Conservation (phyloP, 495 filamentous ascomycete species). For the Articulospora tetracladia region DNA sequence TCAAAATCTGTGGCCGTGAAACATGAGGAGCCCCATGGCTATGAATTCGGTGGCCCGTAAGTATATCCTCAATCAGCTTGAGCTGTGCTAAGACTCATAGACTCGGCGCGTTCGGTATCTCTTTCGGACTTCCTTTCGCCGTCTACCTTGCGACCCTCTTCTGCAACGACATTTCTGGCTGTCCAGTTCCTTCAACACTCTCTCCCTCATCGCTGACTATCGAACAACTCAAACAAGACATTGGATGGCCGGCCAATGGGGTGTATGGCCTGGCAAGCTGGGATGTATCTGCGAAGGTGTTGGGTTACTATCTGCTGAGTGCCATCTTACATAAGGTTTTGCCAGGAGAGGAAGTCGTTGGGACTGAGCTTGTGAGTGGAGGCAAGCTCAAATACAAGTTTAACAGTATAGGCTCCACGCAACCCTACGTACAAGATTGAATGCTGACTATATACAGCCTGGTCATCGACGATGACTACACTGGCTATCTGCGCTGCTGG, state of each 20-base stretch:
- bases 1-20: constrained; percentile 11
- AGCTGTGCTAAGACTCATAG: constrained; percentile 42
- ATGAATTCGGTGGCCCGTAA: constrained; percentile 88
- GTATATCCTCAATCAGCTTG: constrained; percentile 32
- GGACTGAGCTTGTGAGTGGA: constrained; percentile 65
- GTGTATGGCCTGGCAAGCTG: constrained; percentile 56
- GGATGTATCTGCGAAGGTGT: constrained; percentile 58
- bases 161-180: constrained; percentile 91
- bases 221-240: constrained; percentile 67
- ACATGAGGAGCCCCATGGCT: constrained; percentile 36
- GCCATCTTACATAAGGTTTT: constrained; percentile 72
- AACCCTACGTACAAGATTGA: not conserved
- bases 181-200: constrained; percentile 82
- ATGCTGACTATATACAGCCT: constrained; percentile 48
- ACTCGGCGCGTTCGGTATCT: constrained; percentile 67
- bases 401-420: constrained; percentile 46
- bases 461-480: constrained; percentile 67
- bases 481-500: constrained; percentile 64
- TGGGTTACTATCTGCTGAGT: constrained; percentile 78
- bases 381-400: constrained; percentile 82
- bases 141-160: constrained; percentile 75
- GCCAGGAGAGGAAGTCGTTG: constrained; percentile 69
- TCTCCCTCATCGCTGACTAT: constrained; percentile 67
- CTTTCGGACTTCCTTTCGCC: constrained; percentile 70
- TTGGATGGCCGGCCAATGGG: constrained; percentile 72